These are phyloP conservation scores for Diaporthe vaccinii DNA, from an alignment of 2,329 filamentous ascomycete species.

Conservation along the genomic window DNA sequence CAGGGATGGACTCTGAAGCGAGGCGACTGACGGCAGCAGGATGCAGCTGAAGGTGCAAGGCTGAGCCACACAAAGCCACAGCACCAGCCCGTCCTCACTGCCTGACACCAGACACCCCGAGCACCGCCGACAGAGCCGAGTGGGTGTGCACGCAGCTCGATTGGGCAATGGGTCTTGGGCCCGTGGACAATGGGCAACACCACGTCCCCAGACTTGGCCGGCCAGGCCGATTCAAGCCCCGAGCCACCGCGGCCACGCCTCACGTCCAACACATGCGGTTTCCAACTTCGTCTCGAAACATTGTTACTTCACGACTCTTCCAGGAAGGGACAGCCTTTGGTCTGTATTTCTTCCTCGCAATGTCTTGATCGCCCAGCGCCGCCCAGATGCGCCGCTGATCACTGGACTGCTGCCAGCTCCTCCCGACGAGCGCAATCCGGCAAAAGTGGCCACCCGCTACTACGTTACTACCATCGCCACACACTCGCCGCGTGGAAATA, in stretches of 20 bases:
- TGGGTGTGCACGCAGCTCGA: background rate
- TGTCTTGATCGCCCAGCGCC: background rate
- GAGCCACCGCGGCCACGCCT: constrained; percentile 7
- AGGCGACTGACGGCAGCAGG: background rate
- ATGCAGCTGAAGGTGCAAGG: constrained; percentile 21
- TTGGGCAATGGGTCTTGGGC: background rate
- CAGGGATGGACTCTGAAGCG: constrained; percentile 4
- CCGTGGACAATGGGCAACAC: background rate
- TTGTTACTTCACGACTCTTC: background rate
- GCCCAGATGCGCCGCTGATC: background rate
- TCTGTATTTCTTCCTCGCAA: background rate
- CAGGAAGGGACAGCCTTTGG: background rate
- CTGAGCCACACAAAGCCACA: constrained; percentile 32
- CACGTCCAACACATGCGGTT: constrained; percentile 5
- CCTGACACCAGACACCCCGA: background rate
- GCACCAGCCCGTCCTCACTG: background rate
- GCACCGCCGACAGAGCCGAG: background rate
- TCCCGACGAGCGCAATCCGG: background rate
- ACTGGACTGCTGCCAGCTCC: background rate
- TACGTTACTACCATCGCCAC: background rate
- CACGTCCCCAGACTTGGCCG: background rate
- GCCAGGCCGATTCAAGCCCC: constrained; percentile 6
- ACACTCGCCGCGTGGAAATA: background rate
- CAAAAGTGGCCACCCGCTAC: background rate
- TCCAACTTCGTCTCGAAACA: constrained; percentile 6